Percentiles rank a stretch among this genome's conserved stretches.
phyloP scores from a whole-genome alignment of 345 rosid species.

The Dovyalis caffra region DNA sequence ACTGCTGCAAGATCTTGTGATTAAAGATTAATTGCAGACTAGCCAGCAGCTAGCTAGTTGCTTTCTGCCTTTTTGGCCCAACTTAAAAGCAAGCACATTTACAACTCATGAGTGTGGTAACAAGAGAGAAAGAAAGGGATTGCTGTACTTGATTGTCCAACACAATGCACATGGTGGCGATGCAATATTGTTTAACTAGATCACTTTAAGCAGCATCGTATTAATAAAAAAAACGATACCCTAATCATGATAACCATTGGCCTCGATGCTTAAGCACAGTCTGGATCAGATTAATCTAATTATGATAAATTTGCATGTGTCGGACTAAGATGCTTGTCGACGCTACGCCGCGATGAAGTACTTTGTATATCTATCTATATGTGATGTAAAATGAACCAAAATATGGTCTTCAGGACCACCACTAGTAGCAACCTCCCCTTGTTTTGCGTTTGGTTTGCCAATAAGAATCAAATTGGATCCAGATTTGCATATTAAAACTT shows the following conservation, averaged over 20 bases:
- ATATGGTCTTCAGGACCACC: conserved; percentile 4
- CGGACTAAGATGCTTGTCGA: neutral
- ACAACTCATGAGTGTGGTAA: conserved; percentile 5
- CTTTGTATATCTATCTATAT: too few relatives aligned
- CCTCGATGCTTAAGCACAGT: conserved; percentile 7
- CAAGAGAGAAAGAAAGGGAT: neutral
- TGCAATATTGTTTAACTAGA: neutral
- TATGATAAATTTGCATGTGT: conserved; percentile 7
- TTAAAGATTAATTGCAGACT: neutral
- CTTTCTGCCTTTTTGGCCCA: conserved; percentile 11
- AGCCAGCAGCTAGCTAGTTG: neutral
- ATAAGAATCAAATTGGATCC: neutral
- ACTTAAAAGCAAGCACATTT: conserved; percentile 4
- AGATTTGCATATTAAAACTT: neutral
- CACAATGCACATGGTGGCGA: conserved; percentile 19
- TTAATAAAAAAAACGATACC: neutral
- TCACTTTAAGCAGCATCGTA: neutral
- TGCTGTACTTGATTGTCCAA: neutral
- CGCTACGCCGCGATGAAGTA: neutral
- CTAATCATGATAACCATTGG: conserved; percentile 19
- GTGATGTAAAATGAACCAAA: neutral
- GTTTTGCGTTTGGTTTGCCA: conserved; percentile 6
- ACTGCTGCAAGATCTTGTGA: neutral
- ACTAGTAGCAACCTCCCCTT: neutral
- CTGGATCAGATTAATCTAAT: neutral